phyloP scores from a whole-genome alignment of 2,329 filamentous ascomycete genomes.

The Ceratocystis eucalypticola region DNA sequence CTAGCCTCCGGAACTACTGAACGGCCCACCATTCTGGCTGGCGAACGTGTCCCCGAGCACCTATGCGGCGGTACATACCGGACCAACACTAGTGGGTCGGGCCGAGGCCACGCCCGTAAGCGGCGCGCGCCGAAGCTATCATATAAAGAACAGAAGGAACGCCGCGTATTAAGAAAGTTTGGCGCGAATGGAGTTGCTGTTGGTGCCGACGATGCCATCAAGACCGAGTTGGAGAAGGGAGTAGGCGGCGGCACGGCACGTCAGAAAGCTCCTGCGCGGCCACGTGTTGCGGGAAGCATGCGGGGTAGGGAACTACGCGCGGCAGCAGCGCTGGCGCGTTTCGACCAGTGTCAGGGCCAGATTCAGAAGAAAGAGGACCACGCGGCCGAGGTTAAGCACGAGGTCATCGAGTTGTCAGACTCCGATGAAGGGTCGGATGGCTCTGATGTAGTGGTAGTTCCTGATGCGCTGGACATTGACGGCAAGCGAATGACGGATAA shows the following conservation, averaged over 20 bases:
- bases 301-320: conserved; percentile 63
- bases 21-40: conserved; percentile 36
- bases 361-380: conserved; percentile 27
- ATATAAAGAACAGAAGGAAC: conserved; percentile 61
- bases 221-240: conserved; percentile 46
- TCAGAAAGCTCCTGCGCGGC: conserved; percentile 38
- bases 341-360: conserved; percentile 36
- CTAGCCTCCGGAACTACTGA: conserved; percentile 49
- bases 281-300: conserved; percentile 60
- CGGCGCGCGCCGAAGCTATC: conserved; percentile 38
- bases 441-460: conserved; percentile 20
- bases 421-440: conserved; percentile 23
- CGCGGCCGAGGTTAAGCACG: conserved; percentile 27
- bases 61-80: conserved; percentile 71
- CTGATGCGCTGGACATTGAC: conserved; percentile 49
- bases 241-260: conserved; percentile 41
- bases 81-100: conserved; percentile 32
- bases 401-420: conserved; percentile 29
- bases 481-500: conserved; percentile 51
- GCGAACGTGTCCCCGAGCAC: conserved; percentile 52
- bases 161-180: conserved; percentile 62
- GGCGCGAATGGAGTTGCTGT: conserved; percentile 54
- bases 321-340: conserved; percentile 61
- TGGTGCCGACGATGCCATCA: conserved; percentile 53
- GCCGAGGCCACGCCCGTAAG: conserved; percentile 29